A percentile compares a stretch with the other conserved stretches of the same genome.
Evolutionary conservation across 2,329 filamentous ascomycete species (phyloP).

Genomic region (Fusarium chuoi): DNA sequence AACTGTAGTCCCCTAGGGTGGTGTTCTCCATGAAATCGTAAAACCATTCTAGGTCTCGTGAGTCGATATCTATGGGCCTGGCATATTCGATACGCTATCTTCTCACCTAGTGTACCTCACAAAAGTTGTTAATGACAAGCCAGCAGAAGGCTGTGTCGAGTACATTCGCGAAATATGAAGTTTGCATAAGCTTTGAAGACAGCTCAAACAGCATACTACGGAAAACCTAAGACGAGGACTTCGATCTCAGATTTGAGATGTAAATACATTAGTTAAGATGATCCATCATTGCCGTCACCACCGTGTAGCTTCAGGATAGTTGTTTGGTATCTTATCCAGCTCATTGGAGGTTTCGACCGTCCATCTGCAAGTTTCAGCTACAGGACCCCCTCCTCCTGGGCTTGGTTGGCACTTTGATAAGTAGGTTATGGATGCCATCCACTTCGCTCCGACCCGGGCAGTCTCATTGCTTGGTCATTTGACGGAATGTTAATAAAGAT

Average conservation of each 20-base stretch:
- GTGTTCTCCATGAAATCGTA: constrained; percentile 3
- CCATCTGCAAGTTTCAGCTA: not conserved
- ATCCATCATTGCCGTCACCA: constrained; percentile 14
- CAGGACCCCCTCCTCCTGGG: constrained; percentile 1
- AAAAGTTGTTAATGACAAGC: not conserved
- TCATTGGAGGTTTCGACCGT: not conserved
- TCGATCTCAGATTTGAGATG: not conserved
- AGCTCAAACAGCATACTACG: not conserved
- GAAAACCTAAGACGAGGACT: not conserved
- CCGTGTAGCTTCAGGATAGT: not conserved
- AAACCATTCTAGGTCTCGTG: constrained; percentile 11
- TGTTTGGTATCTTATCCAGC: not conserved
- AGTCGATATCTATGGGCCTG: constrained; percentile 16
- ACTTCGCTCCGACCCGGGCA: constrained; percentile 1
- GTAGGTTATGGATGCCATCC: not conserved
- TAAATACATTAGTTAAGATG: not conserved
- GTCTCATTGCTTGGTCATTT: constrained; percentile 12
- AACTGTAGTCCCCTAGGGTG: not conserved
- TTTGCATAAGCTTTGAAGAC: not conserved
- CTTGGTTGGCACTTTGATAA: constrained; percentile 10
- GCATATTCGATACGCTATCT: constrained; percentile 28
- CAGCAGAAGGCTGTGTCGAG: not conserved
- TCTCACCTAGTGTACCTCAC: not conserved
- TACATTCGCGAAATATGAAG: not conserved
- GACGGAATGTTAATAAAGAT: not conserved